Evolutionary conservation across 495 filamentous ascomycete genomes (phyloP), one percentile per base, ranked within the genome.

Genomic region (Friedmanniomyces endolithicus): DNA sequence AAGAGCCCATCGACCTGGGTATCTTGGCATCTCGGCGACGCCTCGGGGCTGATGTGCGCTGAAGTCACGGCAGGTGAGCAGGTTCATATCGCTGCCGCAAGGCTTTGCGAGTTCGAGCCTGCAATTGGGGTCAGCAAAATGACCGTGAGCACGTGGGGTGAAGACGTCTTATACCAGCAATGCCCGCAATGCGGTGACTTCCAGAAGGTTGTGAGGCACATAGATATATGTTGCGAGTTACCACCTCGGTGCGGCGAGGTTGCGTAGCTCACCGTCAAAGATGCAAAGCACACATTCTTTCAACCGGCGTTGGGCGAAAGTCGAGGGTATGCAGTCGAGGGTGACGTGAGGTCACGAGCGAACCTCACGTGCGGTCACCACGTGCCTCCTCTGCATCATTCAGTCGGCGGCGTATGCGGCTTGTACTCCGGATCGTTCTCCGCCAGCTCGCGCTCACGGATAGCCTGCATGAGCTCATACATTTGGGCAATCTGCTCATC

Each of bases 401-500:
- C 20, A 19, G 43, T 48, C 39, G 47, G 47, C 41, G 41, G 54
- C 35, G 31, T 20, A 31, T 33, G 55, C 23, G 59, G 55, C 29
- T 29, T 37, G 55, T 58, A 56, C 39, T 67, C 62, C 34, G 60
- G 59, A 50, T 67, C 61, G 50, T 66, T 67, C 24, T 71, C 79
- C 43, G 77, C 77, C 6, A 72, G 62, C 16, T 72, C 70, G 45
- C 70, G 72, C 59, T 81, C 86, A 60, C 74, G 78, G 45, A 95
- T 92, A 11, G 86, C 78, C 67, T 85, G 78, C 88, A 95, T 92
- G 37, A 98, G 75, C 67, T 97, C 92, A 63, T 95, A 94, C 48
- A 98, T 68, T 68, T 97, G 94, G 0, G 83, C 88, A 16, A 97
- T 65, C 68, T 98, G 94, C 65, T 98, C 82, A 63, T 98, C 90